Conservation (phyloP, 345 rosid genomes). For the Melaleuca alternifolia region DNA sequence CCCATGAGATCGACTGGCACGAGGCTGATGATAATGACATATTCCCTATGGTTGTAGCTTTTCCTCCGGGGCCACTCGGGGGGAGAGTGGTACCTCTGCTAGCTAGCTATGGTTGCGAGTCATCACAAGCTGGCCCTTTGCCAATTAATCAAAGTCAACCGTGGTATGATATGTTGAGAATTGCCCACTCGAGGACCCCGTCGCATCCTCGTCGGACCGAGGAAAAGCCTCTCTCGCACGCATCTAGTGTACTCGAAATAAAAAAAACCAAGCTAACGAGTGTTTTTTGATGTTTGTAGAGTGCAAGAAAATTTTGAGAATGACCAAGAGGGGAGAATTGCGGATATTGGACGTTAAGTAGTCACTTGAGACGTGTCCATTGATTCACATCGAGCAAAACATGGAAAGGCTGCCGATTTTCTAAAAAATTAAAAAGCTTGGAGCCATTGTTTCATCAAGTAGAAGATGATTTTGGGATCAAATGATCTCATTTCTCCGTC, state of each 20-base stretch:
- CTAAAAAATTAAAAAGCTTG: background rate
- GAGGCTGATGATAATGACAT: background rate
- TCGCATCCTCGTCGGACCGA: background rate
- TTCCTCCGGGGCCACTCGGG: background rate
- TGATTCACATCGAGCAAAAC: background rate
- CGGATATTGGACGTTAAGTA: background rate
- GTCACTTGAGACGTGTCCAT: background rate
- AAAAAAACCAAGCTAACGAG: background rate
- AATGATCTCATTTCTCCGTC: background rate
- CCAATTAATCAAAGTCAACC: background rate
- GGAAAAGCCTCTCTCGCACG: background rate
- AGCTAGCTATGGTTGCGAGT: background rate
- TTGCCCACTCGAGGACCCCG: background rate
- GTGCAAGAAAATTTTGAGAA: background rate
- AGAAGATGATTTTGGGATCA: background rate
- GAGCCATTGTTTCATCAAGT: background rate
- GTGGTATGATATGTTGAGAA: background rate
- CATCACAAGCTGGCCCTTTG: background rate
- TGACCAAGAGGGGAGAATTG: rapidly evolving
- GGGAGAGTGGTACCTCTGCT: background rate
- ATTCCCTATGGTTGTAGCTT: background rate
- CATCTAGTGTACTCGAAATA: background rate
- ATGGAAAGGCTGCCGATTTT: background rate
- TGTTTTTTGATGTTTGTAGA: background rate
- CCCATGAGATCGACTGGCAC: background rate